Percentiles rank a stretch among this genome's conserved stretches.
Evolutionary conservation across 768 basidiomycete genomes (phyloP).

Genomic region (Phylloporus sp.): DNA sequence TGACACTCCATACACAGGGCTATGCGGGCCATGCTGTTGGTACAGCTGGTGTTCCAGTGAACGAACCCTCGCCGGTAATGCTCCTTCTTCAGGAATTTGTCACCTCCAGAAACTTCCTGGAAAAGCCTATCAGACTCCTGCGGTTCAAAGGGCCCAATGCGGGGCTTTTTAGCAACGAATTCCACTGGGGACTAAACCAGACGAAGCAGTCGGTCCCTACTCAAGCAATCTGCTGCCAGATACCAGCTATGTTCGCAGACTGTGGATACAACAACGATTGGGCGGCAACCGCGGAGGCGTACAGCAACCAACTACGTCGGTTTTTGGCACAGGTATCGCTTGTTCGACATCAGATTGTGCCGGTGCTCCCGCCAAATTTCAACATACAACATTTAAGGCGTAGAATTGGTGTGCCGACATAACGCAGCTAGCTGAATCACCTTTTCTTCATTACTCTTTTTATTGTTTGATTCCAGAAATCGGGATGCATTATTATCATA

Average conservation of each 20-base stretch:
- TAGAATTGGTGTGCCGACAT: conserved; percentile 22
- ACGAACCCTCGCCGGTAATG: conserved; percentile 31
- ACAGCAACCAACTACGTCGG: conserved; percentile 28
- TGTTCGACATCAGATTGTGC: conserved; percentile 29
- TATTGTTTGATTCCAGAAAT: neutral
- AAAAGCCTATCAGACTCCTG: conserved; percentile 19
- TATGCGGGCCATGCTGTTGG: conserved; percentile 20
- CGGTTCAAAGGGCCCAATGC: conserved; percentile 32
- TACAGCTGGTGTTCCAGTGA: conserved; percentile 19
- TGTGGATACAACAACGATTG: conserved; percentile 27
- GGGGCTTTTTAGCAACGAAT: conserved; percentile 24
- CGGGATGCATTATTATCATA: neutral
- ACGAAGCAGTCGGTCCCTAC: conserved; percentile 25
- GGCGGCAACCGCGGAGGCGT: conserved; percentile 29
- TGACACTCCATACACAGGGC: conserved; percentile 31
- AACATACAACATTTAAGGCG: conserved; percentile 32
- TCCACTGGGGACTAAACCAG: conserved; percentile 27
- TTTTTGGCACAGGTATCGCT: conserved; percentile 30
- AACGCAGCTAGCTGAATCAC: neutral
- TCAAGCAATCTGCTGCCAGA: conserved; percentile 20
- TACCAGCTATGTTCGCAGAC: conserved; percentile 20
- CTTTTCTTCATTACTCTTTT: neutral
- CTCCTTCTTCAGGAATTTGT: conserved; percentile 26
- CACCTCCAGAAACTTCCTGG: conserved; percentile 18
- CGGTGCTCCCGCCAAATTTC: conserved; percentile 31